A percentile compares a stretch with the other conserved stretches of the same genome.
Conservation (phyloP, 2,329 filamentous ascomycete species). For the Grosmannia clavigera region DNA sequence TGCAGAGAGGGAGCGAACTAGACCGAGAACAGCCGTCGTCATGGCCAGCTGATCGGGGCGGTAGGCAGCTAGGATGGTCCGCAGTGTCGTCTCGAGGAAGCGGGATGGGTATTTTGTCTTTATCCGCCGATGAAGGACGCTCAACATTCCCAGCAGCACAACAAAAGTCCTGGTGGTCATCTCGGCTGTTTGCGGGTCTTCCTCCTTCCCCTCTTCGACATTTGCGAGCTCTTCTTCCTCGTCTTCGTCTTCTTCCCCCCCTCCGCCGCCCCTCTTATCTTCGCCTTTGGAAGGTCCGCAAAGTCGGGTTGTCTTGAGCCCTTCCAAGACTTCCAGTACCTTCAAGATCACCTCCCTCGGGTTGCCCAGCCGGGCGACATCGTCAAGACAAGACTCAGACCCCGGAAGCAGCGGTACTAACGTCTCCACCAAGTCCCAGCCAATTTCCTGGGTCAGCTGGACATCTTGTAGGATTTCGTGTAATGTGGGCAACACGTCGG, state of each 20-base stretch:
- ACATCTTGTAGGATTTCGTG: constrained; percentile 47
- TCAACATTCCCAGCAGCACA: constrained; percentile 53
- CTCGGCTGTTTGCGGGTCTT: constrained; percentile 7
- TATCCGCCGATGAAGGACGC: constrained; percentile 60
- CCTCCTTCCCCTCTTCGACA: constrained; percentile 8
- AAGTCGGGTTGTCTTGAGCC: constrained; percentile 28
- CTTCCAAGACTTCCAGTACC: constrained; percentile 58
- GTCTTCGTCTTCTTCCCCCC: constrained; percentile 17
- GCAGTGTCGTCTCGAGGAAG: constrained; percentile 65
- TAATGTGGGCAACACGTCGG: constrained; percentile 53
- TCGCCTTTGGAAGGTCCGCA: constrained; percentile 28
- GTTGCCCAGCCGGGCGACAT: constrained; percentile 65
- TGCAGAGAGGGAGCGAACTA: constrained; percentile 56
- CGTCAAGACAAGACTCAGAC: constrained; percentile 59
- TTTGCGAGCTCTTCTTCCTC: constrained; percentile 19
- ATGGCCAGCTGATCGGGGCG: constrained; percentile 51
- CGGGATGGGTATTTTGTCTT: constrained; percentile 67
- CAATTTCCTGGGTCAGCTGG: constrained; percentile 62
- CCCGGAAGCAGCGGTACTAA: constrained; percentile 55
- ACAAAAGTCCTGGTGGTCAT: constrained; percentile 9
- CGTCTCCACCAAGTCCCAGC: constrained; percentile 72
- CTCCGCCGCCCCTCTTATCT: constrained; percentile 20
- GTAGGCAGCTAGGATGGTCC: constrained; percentile 57
- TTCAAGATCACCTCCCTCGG: constrained; percentile 73
- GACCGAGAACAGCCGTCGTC: constrained; percentile 56